Evolutionary conservation across 768 basidiomycete genomes (phyloP).

Genomic region (Tylopilus felleus): DNA sequence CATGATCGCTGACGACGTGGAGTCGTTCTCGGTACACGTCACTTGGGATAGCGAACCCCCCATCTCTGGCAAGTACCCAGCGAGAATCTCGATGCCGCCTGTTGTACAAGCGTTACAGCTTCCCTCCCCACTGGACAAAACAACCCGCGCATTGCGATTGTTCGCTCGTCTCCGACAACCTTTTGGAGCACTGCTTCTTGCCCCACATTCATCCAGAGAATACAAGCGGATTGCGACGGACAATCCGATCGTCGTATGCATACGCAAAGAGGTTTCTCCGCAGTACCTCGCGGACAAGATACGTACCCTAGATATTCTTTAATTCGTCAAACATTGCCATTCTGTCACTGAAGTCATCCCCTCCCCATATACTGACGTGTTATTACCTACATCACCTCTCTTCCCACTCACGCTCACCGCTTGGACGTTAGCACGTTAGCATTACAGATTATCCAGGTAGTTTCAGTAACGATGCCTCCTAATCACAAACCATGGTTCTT

Average conservation of each 20-base stretch:
- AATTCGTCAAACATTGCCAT: not conserved
- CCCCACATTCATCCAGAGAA: conserved; percentile 5
- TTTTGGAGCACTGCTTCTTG: conserved; percentile 14
- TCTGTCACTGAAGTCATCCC: too few species aligned
- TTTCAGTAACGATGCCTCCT: too few species aligned
- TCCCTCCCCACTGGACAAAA: conserved; percentile 14
- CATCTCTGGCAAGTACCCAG: not conserved
- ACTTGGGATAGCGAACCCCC: not conserved
- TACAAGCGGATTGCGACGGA: conserved; percentile 20
- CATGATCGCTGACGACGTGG: conserved; percentile 13
- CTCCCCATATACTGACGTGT: too few species aligned
- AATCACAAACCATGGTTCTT: too few species aligned
- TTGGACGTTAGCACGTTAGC: too few species aligned
- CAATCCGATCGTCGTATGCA: conserved; percentile 11
- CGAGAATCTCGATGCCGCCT: too few species aligned
- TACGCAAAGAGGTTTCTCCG: conserved; percentile 8
- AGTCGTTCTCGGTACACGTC: not conserved
- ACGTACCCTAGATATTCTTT: conserved; percentile 16
- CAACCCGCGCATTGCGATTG: conserved; percentile 11
- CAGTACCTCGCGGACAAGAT: conserved; percentile 11
- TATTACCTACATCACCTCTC: too few species aligned
- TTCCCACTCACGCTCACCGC: too few species aligned
- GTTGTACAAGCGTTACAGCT: not conserved
- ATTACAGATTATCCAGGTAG: too few species aligned
- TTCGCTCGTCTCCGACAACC: conserved; percentile 7